Base-by-base conservation (phyloP, 345 rosid species). In the Cardamine occulta region DNA sequence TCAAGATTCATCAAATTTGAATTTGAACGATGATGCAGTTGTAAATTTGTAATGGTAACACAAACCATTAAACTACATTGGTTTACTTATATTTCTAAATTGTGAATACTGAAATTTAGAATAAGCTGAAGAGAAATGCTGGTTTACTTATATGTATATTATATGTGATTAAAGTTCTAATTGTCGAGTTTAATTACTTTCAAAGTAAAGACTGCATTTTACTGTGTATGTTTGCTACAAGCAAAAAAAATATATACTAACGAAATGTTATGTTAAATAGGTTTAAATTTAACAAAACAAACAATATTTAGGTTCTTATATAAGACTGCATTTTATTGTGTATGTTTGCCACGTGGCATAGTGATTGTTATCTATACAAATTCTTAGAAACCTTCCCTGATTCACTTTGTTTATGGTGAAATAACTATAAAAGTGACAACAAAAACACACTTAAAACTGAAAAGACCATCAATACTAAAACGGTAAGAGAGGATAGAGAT, bases 391-490 rank as follows among this genome's bases (percentile, higher is more conserved):
- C 42, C 21, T 12, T 49, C 13, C 5, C 8, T 21, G 37, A 37
- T 21, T 70, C 58, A 19, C 23, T 44, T 17, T 31, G 32, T 55
- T 28, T 40, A 10, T 48, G 39, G 53, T 72, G 14, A 53, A 26
- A 47, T 28, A 28, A 28, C 6, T 28, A 28, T 28, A 24, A 28
- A 28, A 28, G 31, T 28, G 31, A 28, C 31, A 28, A 28, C 2
- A 28, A 28, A 23, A 28, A 54, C 1, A 35, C 18, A 28, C 26
- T 47, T 59, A 17, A 12, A 60, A 42, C 21, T 21, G 5, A 4
- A 57, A 67, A 1, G 8, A 24, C 15, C 58, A 56, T 31, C 15
- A 74, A n/a, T 56, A 19, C 39, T 23, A 24, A 55, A 56, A 65
- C 2, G 5, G 4, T 15, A 51, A 15, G 55, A 55, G 44, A 21